These are phyloP conservation scores for Chrysanthemum lavandulifolium DNA, from an alignment of 129 eudicot genomes.

Conservation along the genomic window DNA sequence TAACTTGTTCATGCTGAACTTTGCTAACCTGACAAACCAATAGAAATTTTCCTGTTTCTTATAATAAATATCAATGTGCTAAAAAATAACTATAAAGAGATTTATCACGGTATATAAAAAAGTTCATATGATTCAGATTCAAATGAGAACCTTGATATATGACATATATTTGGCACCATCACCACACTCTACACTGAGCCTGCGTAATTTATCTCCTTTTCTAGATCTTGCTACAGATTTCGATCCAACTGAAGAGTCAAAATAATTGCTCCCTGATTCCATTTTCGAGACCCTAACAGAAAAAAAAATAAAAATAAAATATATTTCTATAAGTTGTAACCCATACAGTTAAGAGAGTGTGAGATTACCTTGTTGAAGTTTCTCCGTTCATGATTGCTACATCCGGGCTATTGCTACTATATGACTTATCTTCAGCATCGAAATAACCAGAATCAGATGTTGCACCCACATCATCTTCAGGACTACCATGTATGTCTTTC, in stretches of 20 bases:
- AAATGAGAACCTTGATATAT: conserved; percentile 64
- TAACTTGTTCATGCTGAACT: conserved; percentile 84
- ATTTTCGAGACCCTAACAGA: conserved; percentile 42
- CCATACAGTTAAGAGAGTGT: background rate
- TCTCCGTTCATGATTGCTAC: conserved; percentile 38
- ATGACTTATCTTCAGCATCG: conserved; percentile 60
- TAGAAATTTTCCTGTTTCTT: conserved; percentile 1
- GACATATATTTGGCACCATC: conserved; percentile 99
- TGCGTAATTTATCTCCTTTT: conserved; percentile 55
- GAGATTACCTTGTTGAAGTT: conserved; percentile 43
- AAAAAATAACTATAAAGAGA: background rate
- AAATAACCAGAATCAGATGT: conserved; percentile 68
- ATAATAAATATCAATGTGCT: background rate
- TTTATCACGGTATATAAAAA: background rate
- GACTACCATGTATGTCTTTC: conserved; percentile 37
- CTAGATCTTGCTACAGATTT: conserved; percentile 40
- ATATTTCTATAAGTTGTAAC: background rate
- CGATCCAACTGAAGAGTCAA: conserved; percentile 39
- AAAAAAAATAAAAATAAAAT: background rate
- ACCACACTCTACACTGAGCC: conserved; percentile 49
- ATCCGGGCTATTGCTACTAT: conserved; percentile 56
- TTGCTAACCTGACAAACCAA: conserved; percentile 72
- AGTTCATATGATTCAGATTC: background rate
- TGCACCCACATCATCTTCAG: conserved; percentile 41
- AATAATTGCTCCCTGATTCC: conserved; percentile 38